These are phyloP conservation scores for Phytopythium helicoides DNA, from an alignment of 352 stramenopile genomes.

Conservation along the genomic window DNA sequence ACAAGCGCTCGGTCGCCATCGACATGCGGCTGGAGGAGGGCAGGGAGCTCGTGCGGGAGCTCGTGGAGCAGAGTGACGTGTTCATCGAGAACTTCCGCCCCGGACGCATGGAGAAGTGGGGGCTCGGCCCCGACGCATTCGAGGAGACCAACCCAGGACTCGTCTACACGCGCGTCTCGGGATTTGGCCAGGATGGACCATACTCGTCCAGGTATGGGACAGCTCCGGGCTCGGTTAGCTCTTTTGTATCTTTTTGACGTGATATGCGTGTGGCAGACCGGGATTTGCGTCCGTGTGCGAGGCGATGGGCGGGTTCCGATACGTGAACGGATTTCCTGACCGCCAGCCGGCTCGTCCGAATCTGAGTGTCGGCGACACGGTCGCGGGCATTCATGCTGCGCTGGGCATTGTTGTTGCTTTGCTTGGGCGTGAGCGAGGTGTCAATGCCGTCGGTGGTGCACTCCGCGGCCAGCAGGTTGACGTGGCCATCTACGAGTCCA, in stretches of 20 bases:
- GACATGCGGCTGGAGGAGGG: constrained; percentile 77
- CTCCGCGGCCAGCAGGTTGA: constrained; percentile 76
- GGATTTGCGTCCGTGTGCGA: constrained; percentile 87
- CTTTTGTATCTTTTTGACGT: not conserved
- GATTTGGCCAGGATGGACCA: constrained; percentile 80
- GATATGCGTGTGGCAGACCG: constrained; percentile 19
- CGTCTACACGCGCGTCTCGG: constrained; percentile 83
- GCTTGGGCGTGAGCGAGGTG: constrained; percentile 58
- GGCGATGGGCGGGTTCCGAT: constrained; percentile 84
- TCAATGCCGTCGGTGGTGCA: constrained; percentile 10
- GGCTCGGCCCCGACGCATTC: constrained; percentile 72
- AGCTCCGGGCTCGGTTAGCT: not conserved
- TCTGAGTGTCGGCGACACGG: constrained; percentile 80
- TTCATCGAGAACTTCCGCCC: constrained; percentile 90
- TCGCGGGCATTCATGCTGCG: constrained; percentile 80
- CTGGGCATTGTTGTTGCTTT: constrained; percentile 81
- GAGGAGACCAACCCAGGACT: constrained; percentile 73
- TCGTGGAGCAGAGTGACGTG: constrained; percentile 76
- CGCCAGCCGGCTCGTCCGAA: constrained; percentile 77
- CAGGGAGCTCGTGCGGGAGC: constrained; percentile 60
- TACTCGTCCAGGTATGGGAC: constrained; percentile 51
- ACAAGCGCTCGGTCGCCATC: constrained; percentile 84
- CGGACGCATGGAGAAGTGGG: constrained; percentile 87
- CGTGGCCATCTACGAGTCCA: constrained; percentile 86
- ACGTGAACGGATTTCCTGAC: constrained; percentile 86